Conservation (phyloP, 164 flowering plant genomes). For the Macadamia integrifolia region DNA sequence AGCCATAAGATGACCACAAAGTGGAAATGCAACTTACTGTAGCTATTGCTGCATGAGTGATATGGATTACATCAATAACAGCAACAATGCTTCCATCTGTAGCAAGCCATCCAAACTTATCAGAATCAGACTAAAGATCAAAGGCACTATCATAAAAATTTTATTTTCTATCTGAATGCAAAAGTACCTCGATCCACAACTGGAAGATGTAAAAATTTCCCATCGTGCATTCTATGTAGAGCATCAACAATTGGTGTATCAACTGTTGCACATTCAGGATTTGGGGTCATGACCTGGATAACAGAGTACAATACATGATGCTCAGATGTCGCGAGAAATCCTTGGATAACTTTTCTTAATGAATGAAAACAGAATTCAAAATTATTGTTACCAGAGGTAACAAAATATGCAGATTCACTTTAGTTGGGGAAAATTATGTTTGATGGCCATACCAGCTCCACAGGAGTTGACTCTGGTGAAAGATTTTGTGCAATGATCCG, state of each 20-base stretch:
- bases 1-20: neutral
- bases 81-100: conserved; percentile 78
- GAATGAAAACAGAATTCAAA: neutral
- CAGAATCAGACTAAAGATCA: neutral
- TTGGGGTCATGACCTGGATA: conserved; percentile 93
- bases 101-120: conserved; percentile 3
- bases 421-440: neutral
- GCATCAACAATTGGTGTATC: conserved; percentile 99
- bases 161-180: neutral
- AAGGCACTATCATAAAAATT: neutral
- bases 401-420: neutral
- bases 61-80: conserved; percentile 86
- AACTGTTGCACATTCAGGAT: conserved; percentile 93
- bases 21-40: conserved; percentile 47
- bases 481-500: conserved; percentile 86
- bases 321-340: neutral
- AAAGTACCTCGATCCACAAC: conserved; percentile 76
- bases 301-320: conserved; percentile 9
- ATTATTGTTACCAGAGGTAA: neutral
- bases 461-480: conserved; percentile 62
- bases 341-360: neutral
- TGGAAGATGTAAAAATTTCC: conserved; percentile 95
- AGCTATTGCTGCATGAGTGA: conserved; percentile 92
- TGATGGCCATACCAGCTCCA: conserved; percentile 64
- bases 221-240: conserved; percentile 95